phyloP scores from a whole-genome alignment of 495 filamentous ascomycete species.

The Bombardia bombarda region DNA sequence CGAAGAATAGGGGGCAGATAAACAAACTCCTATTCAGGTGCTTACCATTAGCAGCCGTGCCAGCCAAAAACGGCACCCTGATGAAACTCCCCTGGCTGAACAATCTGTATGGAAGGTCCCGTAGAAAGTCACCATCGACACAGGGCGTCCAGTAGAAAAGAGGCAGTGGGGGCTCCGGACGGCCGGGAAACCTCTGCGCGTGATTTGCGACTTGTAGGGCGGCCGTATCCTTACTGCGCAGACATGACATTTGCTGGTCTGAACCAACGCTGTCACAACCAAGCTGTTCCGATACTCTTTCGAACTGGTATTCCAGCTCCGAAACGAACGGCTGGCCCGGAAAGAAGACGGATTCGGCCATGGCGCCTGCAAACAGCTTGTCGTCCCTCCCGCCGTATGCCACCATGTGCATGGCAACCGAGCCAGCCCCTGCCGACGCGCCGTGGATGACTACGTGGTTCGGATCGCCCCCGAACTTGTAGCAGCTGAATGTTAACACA shows the following conservation, averaged over 20 bases:
- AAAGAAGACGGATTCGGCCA: slow-evolving; percentile 37
- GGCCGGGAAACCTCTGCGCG: slow-evolving; percentile 35
- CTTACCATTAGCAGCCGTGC: slow-evolving; percentile 41
- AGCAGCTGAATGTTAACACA: neutral
- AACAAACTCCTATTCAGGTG: too few species aligned
- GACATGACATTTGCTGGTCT: slow-evolving; percentile 35
- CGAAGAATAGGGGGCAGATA: too few species aligned
- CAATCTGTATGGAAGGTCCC: slow-evolving; percentile 24
- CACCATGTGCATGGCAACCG: slow-evolving; percentile 57
- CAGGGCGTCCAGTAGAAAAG: slow-evolving; percentile 52
- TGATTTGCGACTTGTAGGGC: slow-evolving; percentile 47
- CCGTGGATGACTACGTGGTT: slow-evolving; percentile 63
- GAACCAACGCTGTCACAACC: slow-evolving; percentile 14
- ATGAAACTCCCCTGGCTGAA: slow-evolving; percentile 21
- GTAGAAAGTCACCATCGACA: slow-evolving; percentile 52
- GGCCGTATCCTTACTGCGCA: slow-evolving; percentile 38
- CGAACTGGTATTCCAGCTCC: slow-evolving; percentile 39
- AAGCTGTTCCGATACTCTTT: slow-evolving; percentile 18
- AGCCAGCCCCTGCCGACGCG: slow-evolving; percentile 62
- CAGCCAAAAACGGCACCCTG: slow-evolving; percentile 27
- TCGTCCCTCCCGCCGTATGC: slow-evolving; percentile 42
- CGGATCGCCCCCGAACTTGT: slow-evolving; percentile 65
- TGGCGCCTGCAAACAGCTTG: slow-evolving; percentile 31
- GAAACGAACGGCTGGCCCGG: slow-evolving; percentile 29
- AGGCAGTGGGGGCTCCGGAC: slow-evolving; percentile 35